Base-by-base conservation (phyloP, 2,329 filamentous ascomycete genomes). In the Alternaria hordeiaustralica region DNA sequence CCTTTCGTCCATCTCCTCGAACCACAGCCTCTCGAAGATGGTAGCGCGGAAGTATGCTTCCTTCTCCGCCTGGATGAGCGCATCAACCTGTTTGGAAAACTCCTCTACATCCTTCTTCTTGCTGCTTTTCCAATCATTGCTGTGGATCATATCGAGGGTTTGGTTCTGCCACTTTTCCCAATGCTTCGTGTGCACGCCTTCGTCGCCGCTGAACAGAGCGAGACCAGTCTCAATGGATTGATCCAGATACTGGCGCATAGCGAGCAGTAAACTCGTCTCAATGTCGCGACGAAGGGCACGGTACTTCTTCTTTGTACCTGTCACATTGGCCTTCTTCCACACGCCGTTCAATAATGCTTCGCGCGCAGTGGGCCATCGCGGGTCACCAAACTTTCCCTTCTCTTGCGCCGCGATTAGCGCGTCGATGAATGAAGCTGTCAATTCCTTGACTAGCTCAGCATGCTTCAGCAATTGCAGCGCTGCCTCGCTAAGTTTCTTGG, bases 321-420 rank as follows among this genome's bases (percentile, higher is more conserved):
- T 72, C 51, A 76, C 62, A n/a, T 75, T 69, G 54, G 72, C 71
- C 61, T 76, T 71, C 53, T 74, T 76, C 72, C 71, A 71, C 60
- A 55, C 82, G 2, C 62, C 65, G 77, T 25, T 82, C 53, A 57
- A 63, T 20, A 77, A 54, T 20, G 71, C 73, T n/a, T 76, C 72
- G 21, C 72, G 57, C 15, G 65, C 61, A 9, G 70, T 73, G 15
- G 58, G 46, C 70, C 71, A 75, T 53, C 62, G 58, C 36, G 68
- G 62, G 47, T 76, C 73, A 25, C 63, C 64, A 28, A 63, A 70
- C 20, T 64, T 68, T 12, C 68, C 67, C 53, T 67, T 70, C 20
- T 66, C 66, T 58, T 74, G 72, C 25, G 73, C 68, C 10, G 66
- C 60, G 20, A 66, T 55, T 15, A 75, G 53, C 1, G 70, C 72